Percentiles rank a stretch among this genome's conserved stretches.
Conservation (phyloP, 2,329 filamentous ascomycete species). For the Aaosphaeria arxii region DNA sequence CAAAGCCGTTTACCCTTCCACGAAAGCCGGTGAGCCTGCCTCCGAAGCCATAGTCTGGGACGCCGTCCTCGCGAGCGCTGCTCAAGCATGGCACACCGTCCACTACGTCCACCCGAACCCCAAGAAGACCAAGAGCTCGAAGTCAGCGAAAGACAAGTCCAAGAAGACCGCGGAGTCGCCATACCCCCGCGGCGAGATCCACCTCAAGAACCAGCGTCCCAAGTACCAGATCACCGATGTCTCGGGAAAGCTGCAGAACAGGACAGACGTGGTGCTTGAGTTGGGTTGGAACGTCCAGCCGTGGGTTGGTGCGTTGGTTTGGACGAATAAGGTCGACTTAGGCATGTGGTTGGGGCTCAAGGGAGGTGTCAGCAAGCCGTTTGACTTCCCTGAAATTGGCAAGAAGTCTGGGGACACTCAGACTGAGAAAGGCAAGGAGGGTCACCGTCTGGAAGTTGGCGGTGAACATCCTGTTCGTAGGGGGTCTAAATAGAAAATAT, state of each 20-base stretch:
- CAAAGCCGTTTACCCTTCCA: conserved; percentile 67
- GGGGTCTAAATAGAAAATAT: conserved; percentile 40
- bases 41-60: conserved; percentile 90
- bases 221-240: conserved; percentile 98
- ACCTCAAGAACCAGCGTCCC: conserved; percentile 78
- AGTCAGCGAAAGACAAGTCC: conserved; percentile 39
- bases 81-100: conserved; percentile 53
- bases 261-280: conserved; percentile 70
- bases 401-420: conserved; percentile 55
- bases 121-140: conserved; percentile 42
- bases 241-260: conserved; percentile 70
- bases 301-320: conserved; percentile 86
- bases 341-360: conserved; percentile 64
- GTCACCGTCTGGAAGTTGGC: conserved; percentile 42
- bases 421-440: conserved; percentile 50
- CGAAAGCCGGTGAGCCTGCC: conserved; percentile 38
- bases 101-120: conserved; percentile 56
- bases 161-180: conserved; percentile 14
- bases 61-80: conserved; percentile 77
- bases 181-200: conserved; percentile 63
- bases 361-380: conserved; percentile 63
- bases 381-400: conserved; percentile 65
- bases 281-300: conserved; percentile 97
- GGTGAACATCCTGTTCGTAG: conserved; percentile 29
- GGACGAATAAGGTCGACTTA: conserved; percentile 56